Conservation (phyloP, 2,329 filamentous ascomycete genomes). For the Chaetomium globosum region DNA sequence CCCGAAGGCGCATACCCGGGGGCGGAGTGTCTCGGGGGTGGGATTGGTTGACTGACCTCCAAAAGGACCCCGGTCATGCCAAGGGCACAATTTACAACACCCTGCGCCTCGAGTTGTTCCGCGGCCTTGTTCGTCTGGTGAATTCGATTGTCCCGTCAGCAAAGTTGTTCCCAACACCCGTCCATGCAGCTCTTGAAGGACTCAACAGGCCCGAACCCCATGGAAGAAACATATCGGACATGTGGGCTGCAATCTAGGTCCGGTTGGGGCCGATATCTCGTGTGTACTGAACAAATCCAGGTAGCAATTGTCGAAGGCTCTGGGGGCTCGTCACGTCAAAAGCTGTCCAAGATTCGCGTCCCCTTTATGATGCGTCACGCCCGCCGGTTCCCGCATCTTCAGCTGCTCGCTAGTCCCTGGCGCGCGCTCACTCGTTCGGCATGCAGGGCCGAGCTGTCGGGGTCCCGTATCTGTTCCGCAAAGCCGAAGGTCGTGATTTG, state of each 20-base stretch:
- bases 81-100: conserved; percentile 37
- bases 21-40: conserved; percentile 26
- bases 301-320: conserved; percentile 24
- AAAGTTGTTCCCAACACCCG: conserved; percentile 25
- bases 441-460: conserved; percentile 31
- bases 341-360: conserved; percentile 6
- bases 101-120: conserved; percentile 28
- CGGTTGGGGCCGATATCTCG: neutral
- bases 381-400: conserved; percentile 15
- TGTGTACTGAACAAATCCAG: neutral
- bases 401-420: conserved; percentile 21
- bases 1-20: conserved; percentile 32
- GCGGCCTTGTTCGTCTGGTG: conserved; percentile 32
- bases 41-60: conserved; percentile 40
- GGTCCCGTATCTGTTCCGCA: conserved; percentile 25
- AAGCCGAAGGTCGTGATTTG: conserved; percentile 31
- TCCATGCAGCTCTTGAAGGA: conserved; percentile 4
- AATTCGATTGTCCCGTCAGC: conserved; percentile 34
- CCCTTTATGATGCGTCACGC: conserved; percentile 18
- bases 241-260: neutral
- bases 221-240: neutral
- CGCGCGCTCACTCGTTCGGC: conserved; percentile 24
- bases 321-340: neutral
- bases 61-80: conserved; percentile 40
- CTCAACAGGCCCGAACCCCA: neutral